Base-by-base conservation (phyloP, 2,329 filamentous ascomycete species). In the Cytospora mali region DNA sequence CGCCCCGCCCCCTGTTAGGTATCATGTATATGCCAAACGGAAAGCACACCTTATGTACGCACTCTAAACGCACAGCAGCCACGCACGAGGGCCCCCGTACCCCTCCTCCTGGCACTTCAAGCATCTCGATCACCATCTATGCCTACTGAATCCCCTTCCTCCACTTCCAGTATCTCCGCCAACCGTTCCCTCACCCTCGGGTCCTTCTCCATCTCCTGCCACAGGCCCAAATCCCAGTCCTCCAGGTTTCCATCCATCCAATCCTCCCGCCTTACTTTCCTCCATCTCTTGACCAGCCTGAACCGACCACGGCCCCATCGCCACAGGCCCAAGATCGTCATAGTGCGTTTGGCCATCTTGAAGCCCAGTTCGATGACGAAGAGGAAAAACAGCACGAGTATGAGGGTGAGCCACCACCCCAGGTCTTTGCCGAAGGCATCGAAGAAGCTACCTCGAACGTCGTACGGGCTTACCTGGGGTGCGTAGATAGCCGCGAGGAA, bases 341-440 rank as follows among this genome's bases (percentile, higher is more conserved):
- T 65, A 39, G 76, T 76, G 2, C 80, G 77, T 68, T 81, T 81
- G 10, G 76, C 63, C 1, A 77, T 74, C 64, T 80, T 84, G 65
- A 88, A 82, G 1, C 80, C 79, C 7, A 92, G 74, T 69, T 96
- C 91, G 49, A 92, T 79, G 14, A 87, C 74, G 14, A 88, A 77
- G 4, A 90, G 81, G 0, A 85, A 74, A 10, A 80, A 75, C 0
- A 93, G 74, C 3, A 88, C 84, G 28, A 91, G 76, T 51, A 93
- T 79, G 2, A 93, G 76, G 0, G 86, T 86, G 2, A 84, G 77
- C 91, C 91, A 96, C 90, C 92, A 96, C 0, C 84, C 77, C 0
- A 84, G 75, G 65, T 91, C 89, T 25, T 77, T 79, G 16, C 92
- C 92, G 62, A 90, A 93, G 0, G 82, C 80, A 21, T 80, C 72